Conservation (phyloP, 148 eudicot species). For the Rhododendron henanense region DNA sequence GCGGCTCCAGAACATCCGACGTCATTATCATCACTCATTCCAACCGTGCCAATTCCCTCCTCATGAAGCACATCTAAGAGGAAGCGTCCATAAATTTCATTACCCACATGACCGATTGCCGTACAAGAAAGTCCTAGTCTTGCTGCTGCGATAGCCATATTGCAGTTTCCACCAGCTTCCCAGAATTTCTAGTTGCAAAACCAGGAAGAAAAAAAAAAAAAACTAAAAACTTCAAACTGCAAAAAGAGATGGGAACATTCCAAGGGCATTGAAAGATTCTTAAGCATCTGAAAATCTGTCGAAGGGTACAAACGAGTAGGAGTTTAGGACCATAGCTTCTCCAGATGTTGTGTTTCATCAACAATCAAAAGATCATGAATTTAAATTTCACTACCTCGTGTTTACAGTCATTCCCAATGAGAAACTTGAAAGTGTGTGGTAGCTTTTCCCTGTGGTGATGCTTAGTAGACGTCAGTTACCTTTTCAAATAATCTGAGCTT, state of each 20-base stretch:
- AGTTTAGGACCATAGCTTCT: neutral
- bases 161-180: constrained; percentile 99
- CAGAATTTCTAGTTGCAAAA: constrained; percentile 60
- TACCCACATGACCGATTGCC: constrained; percentile 84
- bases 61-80: constrained; percentile 72
- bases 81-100: constrained; percentile 78
- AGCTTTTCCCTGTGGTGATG: neutral
- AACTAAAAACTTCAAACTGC: neutral
- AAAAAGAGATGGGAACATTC: neutral
- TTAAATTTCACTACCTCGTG: neutral
- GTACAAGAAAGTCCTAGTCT: constrained; percentile 75
- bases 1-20: constrained; percentile 27
- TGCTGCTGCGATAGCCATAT: constrained; percentile 94
- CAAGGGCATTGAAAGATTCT: neutral
- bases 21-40: constrained; percentile 53
- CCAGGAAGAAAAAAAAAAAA: neutral
- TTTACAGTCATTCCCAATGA: neutral
- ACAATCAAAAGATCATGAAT: neutral
- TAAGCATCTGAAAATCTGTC: neutral
- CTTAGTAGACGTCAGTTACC: neutral
- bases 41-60: constrained; percentile 68
- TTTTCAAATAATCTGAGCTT: neutral
- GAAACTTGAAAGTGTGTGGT: neutral
- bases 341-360: neutral
- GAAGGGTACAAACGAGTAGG: neutral